Percentiles rank a stretch among this genome's conserved stretches.
Conservation (phyloP, 2,329 filamentous ascomycete species). For the Xylaria sp. region DNA sequence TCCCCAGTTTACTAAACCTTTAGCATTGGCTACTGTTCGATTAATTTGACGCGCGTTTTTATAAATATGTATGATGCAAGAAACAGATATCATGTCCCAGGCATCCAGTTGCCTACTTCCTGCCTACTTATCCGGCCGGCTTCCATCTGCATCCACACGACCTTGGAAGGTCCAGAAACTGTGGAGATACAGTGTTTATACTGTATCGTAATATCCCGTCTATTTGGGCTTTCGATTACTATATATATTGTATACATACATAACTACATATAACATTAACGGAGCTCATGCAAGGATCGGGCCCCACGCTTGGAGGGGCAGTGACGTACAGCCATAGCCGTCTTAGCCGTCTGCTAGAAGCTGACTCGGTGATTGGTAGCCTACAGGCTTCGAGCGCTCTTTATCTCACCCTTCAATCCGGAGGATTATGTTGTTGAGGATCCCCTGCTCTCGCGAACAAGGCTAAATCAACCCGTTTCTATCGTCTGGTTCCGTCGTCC, state of each 20-base stretch:
- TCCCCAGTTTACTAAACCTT: too few relatives aligned
- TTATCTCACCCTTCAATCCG: too few relatives aligned
- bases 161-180: not conserved
- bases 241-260: too few relatives aligned
- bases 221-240: too few relatives aligned
- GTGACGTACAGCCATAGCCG: constrained; percentile 13
- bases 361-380: not conserved
- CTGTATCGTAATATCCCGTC: not conserved
- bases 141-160: not conserved
- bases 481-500: not conserved
- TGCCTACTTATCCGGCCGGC: not conserved
- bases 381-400: not conserved
- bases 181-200: not conserved
- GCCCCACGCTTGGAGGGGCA: constrained; percentile 7
- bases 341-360: constrained; percentile 9
- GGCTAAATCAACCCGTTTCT: not conserved
- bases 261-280: not conserved
- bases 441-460: too few relatives aligned
- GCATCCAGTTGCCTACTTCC: too few relatives aligned
- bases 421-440: not conserved
- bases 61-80: not conserved
- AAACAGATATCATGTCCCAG: too few relatives aligned
- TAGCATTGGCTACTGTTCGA: too few relatives aligned
- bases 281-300: not conserved
- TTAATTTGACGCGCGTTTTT: too few relatives aligned